Evolutionary conservation across 1,139 yeast species (phyloP).

Genomic region (Geotrichum carabidarum): DNA sequence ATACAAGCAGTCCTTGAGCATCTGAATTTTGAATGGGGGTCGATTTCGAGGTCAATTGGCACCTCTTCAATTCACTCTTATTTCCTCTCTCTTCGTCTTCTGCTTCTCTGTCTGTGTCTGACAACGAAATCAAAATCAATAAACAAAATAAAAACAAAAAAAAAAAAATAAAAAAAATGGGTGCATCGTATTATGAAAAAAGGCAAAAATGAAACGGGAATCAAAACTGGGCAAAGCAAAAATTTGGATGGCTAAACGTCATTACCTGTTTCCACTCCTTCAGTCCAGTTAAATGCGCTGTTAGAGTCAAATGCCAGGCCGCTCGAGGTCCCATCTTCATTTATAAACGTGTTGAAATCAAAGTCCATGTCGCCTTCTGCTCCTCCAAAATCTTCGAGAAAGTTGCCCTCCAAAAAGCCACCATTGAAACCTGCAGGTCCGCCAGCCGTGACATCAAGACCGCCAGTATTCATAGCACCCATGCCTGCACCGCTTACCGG

Average conservation of each 20-base stretch:
- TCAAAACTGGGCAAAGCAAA: neutral
- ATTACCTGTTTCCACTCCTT: slow-evolving; percentile 33
- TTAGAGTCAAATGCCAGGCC: slow-evolving; percentile 31
- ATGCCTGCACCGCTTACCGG: neutral
- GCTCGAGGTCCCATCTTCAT: slow-evolving; percentile 31
- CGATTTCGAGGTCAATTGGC: too few species aligned
- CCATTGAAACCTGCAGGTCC: slow-evolving; percentile 16
- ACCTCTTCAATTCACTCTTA: neutral
- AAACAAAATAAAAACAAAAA: neutral
- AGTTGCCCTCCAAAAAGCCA: slow-evolving; percentile 28
- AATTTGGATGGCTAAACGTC: slow-evolving; percentile 20
- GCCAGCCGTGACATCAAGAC: slow-evolving; percentile 6
- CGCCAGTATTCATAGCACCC: slow-evolving; percentile 27
- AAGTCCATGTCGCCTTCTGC: slow-evolving; percentile 33
- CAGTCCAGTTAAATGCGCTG: slow-evolving; percentile 32
- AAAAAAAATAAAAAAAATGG: neutral
- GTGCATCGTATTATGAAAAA: neutral
- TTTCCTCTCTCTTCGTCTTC: neutral
- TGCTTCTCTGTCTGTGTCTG: neutral
- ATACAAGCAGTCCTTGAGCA: too few species aligned
- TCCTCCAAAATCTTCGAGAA: slow-evolving; percentile 32
- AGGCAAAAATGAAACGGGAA: neutral
- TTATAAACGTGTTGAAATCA: slow-evolving; percentile 36
- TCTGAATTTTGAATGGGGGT: too few species aligned
- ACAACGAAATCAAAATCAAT: neutral